Base-by-base conservation (phyloP, 139 green algal species). In the Chlamydomonas incerta region DNA sequence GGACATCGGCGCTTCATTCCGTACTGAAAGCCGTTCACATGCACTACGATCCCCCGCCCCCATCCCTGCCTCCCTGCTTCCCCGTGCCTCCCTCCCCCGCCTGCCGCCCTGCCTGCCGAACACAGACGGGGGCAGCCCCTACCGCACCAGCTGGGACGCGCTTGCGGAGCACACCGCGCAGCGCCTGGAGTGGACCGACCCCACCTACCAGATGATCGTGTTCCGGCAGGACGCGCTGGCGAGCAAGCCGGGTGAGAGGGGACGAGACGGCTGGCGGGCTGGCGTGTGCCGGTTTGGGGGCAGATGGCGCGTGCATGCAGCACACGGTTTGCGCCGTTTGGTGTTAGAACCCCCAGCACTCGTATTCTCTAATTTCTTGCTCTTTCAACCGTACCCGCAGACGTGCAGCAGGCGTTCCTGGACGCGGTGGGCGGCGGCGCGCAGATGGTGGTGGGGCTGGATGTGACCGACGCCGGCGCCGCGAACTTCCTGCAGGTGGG, bases 101-200 rank as follows among this genome's bases (percentile, higher is more conserved):
- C 41, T 50, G 41, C 41, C 6, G 41, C n/a, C 47, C 63, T 41
- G n/a, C 35, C 41, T 29, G 3, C 13, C 1, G 29, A 21, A 9
- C 14, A 10, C 63, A 70, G 47, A 65, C 77, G 60, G 63, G 17
- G 20, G 66, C 66, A 89, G 85, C 69, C 67, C 69, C 21, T 89
- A 89, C 76, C n/a, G 72, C 57, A 83, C 89, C 11, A 77, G 58
- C 17, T 95, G 92, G 92, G 81, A 85, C 9, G 83, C 90, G 46
- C 88, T 96, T 21, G 72, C 94, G 11, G 33, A 75, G 18, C 94
- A 96, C 83, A 92, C 91, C 13, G 88, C 88, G 5, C 77, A 91
- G 72, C 83, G 91, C 0, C 68, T 96, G 29, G 33, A 82, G 29
- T 95, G 91, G 91, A 73, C 69, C 14, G 87, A 96, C 35, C 74